phyloP scores from a whole-genome alignment of 345 rosid genomes.

The Eucalyptus brandiana region DNA sequence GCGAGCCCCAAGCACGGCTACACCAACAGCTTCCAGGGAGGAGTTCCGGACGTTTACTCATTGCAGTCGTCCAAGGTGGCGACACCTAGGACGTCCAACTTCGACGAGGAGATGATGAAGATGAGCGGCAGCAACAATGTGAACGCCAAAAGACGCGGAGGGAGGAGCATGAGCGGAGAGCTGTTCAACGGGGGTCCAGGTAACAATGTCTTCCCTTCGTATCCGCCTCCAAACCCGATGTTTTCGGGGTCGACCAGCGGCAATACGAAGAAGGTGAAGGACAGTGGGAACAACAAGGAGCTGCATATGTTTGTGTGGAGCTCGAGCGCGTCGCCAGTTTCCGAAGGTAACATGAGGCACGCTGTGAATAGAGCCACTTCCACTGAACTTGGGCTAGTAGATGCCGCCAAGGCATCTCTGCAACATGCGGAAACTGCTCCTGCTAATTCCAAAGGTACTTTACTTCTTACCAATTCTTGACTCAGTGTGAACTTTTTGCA shows the following conservation, averaged over 20 bases:
- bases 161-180: constrained; percentile 63
- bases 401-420: constrained; percentile 18
- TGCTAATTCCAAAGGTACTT: not conserved
- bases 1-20: constrained; percentile 70
- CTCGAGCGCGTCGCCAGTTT: constrained; percentile 70
- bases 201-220: constrained; percentile 1
- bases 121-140: not conserved
- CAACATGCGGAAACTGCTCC: constrained; percentile 18
- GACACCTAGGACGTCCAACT: constrained; percentile 78
- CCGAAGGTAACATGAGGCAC: constrained; percentile 48
- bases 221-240: constrained; percentile 67
- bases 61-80: constrained; percentile 69
- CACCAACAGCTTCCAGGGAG: constrained; percentile 29
- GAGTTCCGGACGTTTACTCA: constrained; percentile 40
- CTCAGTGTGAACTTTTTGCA: not conserved
- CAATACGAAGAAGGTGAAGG: constrained; percentile 15
- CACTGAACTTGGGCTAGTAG: not conserved
- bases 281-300: constrained; percentile 29
- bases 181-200: constrained; percentile 18
- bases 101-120: constrained; percentile 60
- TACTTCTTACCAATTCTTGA: not conserved
- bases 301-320: constrained; percentile 87
- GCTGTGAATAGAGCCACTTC: constrained; percentile 40
- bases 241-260: constrained; percentile 50
- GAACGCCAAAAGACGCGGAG: constrained; percentile 28